These are phyloP conservation scores for Aspergillus chevalieri DNA, from an alignment of 2,329 filamentous ascomycete species.

Conservation along the genomic window DNA sequence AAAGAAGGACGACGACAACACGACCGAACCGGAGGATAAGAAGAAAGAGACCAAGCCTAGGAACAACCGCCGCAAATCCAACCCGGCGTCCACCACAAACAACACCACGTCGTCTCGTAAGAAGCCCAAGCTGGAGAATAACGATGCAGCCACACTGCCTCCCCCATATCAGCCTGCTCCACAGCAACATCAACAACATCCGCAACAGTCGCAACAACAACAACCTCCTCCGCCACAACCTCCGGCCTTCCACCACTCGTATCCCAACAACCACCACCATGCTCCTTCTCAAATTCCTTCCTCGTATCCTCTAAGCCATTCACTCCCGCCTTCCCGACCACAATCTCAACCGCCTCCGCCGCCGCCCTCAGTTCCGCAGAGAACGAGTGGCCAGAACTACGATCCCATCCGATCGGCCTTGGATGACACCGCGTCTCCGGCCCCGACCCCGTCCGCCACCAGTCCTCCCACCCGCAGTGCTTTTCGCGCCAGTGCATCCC, in stretches of 20 bases:
- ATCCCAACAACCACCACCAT: neutral
- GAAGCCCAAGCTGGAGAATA: constrained; percentile 38
- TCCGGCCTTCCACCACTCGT: constrained; percentile 18
- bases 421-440: constrained; percentile 28
- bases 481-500: constrained; percentile 75
- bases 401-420: constrained; percentile 80
- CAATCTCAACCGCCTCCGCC: constrained; percentile 39
- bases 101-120: constrained; percentile 38
- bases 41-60: constrained; percentile 21
- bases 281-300: constrained; percentile 10
- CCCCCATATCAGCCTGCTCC: constrained; percentile 8
- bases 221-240: constrained; percentile 10
- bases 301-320: constrained; percentile 19
- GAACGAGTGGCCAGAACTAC: constrained; percentile 75
- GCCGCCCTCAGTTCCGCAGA: constrained; percentile 39
- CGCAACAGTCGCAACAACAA: constrained; percentile 2
- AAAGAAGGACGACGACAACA: constrained; percentile 35
- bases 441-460: constrained; percentile 35
- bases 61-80: neutral
- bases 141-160: constrained; percentile 6
- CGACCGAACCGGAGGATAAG: constrained; percentile 19
- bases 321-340: constrained; percentile 27
- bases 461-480: constrained; percentile 43
- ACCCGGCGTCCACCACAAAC: constrained; percentile 3
- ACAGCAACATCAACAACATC: constrained; percentile 5